Conservation (phyloP, 164 flowering plant species). For the Magnolia officinalis region DNA sequence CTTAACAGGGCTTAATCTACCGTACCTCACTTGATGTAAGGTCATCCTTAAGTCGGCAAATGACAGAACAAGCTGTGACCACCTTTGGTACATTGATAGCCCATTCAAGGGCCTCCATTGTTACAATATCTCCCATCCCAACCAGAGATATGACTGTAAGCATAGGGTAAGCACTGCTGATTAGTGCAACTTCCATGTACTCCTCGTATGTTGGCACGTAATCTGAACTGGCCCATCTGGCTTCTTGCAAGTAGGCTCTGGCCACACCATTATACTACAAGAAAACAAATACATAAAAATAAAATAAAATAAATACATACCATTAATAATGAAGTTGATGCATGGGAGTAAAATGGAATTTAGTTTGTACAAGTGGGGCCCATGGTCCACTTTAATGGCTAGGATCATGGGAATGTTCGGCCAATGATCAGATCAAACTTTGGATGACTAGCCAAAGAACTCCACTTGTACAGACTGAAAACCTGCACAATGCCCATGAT, state of each 20-base stretch:
- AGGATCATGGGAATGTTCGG: too few species aligned
- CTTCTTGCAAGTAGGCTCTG: slow-evolving; percentile 19
- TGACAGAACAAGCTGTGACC: slow-evolving; percentile 1
- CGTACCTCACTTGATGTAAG: neutral
- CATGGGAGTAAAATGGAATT: neutral
- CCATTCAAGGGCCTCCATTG: slow-evolving; percentile 34
- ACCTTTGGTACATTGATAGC: slow-evolving; percentile 15
- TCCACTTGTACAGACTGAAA: too few species aligned
- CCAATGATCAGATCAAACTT: too few species aligned
- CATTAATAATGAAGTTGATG: neutral
- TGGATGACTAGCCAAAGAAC: too few species aligned
- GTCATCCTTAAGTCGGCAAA: neutral
- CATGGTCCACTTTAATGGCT: too few species aligned
- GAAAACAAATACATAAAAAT: neutral
- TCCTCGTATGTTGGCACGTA: slow-evolving; percentile 35
- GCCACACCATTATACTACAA: neutral
- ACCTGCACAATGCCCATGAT: too few species aligned
- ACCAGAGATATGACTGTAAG: slow-evolving; percentile 9
- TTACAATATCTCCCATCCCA: slow-evolving; percentile 27
- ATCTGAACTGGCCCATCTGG: slow-evolving; percentile 28
- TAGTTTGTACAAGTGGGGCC: too few species aligned
- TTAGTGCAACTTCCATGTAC: slow-evolving; percentile 18
- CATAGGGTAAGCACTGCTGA: slow-evolving; percentile 10
- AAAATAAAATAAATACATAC: neutral
- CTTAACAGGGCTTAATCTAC: too few species aligned